A percentile compares a stretch with the other conserved stretches of the same genome.
Conservation (phyloP, 129 eudicot species). For the Artemisia tridentata region DNA sequence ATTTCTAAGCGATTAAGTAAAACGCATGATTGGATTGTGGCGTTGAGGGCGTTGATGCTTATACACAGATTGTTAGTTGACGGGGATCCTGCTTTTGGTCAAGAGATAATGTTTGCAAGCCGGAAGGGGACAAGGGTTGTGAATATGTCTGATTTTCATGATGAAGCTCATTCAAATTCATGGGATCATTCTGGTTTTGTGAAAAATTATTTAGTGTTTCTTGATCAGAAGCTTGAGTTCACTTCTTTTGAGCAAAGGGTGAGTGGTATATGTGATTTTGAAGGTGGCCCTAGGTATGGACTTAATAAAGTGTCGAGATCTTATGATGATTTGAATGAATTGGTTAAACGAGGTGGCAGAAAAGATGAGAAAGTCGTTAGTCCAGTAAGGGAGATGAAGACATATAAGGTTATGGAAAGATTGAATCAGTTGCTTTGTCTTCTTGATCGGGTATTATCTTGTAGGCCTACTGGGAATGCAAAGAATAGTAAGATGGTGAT, state of each 20-base stretch:
- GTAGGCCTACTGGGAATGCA: constrained; percentile 61
- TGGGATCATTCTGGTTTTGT: constrained; percentile 79
- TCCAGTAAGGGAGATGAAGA: constrained; percentile 47
- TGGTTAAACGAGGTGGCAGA: constrained; percentile 22
- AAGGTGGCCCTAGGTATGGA: constrained; percentile 28
- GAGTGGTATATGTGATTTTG: constrained; percentile 34
- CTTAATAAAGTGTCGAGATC: constrained; percentile 28
- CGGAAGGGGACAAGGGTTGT: constrained; percentile 54
- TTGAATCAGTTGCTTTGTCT: constrained; percentile 49
- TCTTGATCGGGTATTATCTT: constrained; percentile 64
- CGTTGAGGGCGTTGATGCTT: constrained; percentile 55
- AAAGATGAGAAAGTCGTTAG: constrained; percentile 30
- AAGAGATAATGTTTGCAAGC: constrained; percentile 48
- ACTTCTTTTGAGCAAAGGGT: constrained; percentile 46
- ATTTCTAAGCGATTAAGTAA: constrained; percentile 46
- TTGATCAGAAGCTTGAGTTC: constrained; percentile 63
- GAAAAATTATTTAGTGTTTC: constrained; percentile 53
- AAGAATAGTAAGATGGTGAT: constrained; percentile 54
- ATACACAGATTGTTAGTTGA: constrained; percentile 55
- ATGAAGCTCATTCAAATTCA: constrained; percentile 62
- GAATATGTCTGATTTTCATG: constrained; percentile 65
- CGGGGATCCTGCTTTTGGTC: constrained; percentile 44
- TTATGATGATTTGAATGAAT: constrained; percentile 41
- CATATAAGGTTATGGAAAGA: constrained; percentile 54
- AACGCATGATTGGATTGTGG: constrained; percentile 82